Base-by-base conservation (phyloP, 208 protist species). In the Leishmania turanica region DNA sequence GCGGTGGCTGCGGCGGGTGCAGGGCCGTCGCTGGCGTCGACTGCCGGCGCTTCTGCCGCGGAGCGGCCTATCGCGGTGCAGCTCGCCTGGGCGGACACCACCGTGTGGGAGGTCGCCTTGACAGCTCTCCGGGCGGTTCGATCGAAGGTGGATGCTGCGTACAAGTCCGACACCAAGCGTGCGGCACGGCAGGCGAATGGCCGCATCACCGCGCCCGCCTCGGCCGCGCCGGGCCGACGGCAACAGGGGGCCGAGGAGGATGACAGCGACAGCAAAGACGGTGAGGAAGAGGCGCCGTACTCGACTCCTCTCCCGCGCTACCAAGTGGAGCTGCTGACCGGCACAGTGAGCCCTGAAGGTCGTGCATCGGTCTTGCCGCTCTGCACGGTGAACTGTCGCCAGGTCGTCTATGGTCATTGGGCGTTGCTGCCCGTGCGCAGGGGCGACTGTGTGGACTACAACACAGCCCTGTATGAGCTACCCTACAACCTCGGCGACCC, bases 1-100 rank as follows among this genome's bases (percentile, higher is more conserved):
- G 17, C 51, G 66, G 11, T 51, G 11, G 74, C 45, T 64, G n/a
- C 17, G 62, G 73, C 75, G 42, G 47, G 37, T 37, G 24, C 75
- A 1, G 27, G 31, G 1, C 31, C 66, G 42, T 24, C 64, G 27
- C 9, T 68, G 34, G 40, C 66, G 15, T 21, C 13, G 62, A 13
- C 45, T 40, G 24, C 31, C 27, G 56, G 72, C 0, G 64, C 53
- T 24, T 15, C 77, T 21, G 64, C 77, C 6, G 58, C 76, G 15
- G 68, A 68, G n/a, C 65, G 13, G 11, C 85, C 88, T 4, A 54
- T 81, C 40, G 78, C 86, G 15, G 88, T 95, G 73, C 73, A 91
- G n/a, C 78, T 84, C n/a, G 73, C 85, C 19, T 95, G 91, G 91
- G 74, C 68, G 8, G 91, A 95, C 77, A 95, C 89, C 40, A 91